Percentiles rank a stretch among this genome's conserved stretches.
Evolutionary conservation across 768 basidiomycete species (phyloP).

Genomic region (Stropharia rugosoannulata): DNA sequence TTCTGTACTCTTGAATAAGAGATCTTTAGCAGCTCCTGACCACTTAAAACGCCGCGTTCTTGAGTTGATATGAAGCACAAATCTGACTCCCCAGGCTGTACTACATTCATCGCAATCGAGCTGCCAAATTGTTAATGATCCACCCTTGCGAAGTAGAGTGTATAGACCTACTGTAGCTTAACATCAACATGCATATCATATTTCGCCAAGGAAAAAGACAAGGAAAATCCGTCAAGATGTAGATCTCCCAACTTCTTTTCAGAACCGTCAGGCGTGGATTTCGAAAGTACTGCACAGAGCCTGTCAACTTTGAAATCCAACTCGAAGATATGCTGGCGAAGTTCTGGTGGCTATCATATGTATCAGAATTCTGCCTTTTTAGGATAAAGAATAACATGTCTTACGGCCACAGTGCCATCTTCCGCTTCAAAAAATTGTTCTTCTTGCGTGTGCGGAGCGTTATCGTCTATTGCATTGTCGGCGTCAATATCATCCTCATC

Average conservation of each 20-base stretch:
- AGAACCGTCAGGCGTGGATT: constrained; percentile 53
- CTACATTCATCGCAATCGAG: constrained; percentile 73
- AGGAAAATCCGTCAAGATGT: constrained; percentile 72
- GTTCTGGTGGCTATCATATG: constrained; percentile 33
- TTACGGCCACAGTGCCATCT: constrained; percentile 57
- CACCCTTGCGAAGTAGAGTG: constrained; percentile 9
- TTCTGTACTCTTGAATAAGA: constrained; percentile 79
- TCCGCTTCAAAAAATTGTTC: constrained; percentile 75
- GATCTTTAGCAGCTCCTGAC: constrained; percentile 66
- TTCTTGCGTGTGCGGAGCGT: constrained; percentile 33
- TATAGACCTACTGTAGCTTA: constrained; percentile 40
- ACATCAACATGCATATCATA: constrained; percentile 88
- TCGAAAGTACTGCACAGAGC: constrained; percentile 77
- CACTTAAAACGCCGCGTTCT: constrained; percentile 28
- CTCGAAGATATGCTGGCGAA: constrained; percentile 70
- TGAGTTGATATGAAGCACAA: constrained; percentile 69
- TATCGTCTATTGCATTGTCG: constrained; percentile 29
- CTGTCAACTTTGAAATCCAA: constrained; percentile 85
- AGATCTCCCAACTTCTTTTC: constrained; percentile 83
- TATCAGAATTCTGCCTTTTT: not conserved
- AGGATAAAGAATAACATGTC: constrained; percentile 9
- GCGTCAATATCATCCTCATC: constrained; percentile 55
- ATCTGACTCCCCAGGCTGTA: constrained; percentile 51
- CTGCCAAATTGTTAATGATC: constrained; percentile 33
- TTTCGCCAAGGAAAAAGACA: constrained; percentile 74